Conservation (phyloP, 129 eudicot species). For the Calendula officinalis region DNA sequence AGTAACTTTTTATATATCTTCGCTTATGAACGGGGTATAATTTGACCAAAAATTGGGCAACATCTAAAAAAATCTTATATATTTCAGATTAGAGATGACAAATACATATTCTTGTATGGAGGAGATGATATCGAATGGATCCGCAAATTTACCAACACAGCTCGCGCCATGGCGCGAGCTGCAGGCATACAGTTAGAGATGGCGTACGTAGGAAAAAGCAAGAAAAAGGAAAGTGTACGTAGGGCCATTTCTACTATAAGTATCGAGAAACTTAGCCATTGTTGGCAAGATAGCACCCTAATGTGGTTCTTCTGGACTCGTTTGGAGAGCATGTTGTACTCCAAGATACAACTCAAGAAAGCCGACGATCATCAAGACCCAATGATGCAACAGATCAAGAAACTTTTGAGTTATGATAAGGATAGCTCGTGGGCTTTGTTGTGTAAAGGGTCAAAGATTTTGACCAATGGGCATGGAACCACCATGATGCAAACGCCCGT, state of each 20-base stretch:
- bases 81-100: conserved; percentile 35
- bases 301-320: conserved; percentile 61
- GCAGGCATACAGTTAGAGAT: conserved; percentile 47
- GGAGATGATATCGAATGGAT: conserved; percentile 66
- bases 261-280: conserved; percentile 47
- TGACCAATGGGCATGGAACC: conserved; percentile 46
- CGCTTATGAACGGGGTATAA: no score
- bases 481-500: conserved; percentile 36
- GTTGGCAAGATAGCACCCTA: conserved; percentile 43
- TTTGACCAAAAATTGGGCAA: no score
- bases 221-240: conserved; percentile 40
- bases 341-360: conserved; percentile 57
- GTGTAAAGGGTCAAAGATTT: conserved; percentile 45
- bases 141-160: conserved; percentile 44
- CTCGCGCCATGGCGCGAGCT: conserved; percentile 36
- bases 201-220: conserved; percentile 59
- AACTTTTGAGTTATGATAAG: conserved; percentile 61
- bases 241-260: conserved; percentile 33
- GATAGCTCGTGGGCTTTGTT: conserved; percentile 69
- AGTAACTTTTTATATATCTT: no score
- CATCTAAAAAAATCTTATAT: neutral
- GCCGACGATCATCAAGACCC: conserved; percentile 52
- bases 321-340: conserved; percentile 73
- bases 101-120: conserved; percentile 50
- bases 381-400: conserved; percentile 61